Base-by-base conservation (phyloP, 305 asterid species). In the Coffea humblotiana region DNA sequence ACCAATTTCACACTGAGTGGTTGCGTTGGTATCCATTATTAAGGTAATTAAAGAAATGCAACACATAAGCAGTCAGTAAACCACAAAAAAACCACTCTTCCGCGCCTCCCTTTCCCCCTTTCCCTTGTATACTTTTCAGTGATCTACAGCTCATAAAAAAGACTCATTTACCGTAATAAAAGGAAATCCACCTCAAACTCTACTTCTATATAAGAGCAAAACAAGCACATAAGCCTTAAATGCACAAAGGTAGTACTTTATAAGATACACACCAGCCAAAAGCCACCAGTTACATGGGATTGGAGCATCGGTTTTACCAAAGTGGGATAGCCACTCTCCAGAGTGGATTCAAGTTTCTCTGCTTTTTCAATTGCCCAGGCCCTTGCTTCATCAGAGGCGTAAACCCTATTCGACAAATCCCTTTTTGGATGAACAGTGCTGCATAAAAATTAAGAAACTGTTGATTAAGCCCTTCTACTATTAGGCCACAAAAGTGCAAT, bases 211-310 rank as follows among this genome's bases (percentile, higher is more conserved):
- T 48, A 48, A 47, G 58, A 72, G 61, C 10, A 52, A 63, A 13
- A 35, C 35, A 54, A 40, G 13, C 69, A 73, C 19, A 73, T 14
- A 61, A 51, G 18, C 56, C 49, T 4, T 60, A 65, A 69, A 29
- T 35, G 13, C 49, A 19, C 35, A 74, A 3, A 16, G 5, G 16
- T 13, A 37, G 48, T 76, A 35, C 12, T 64, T 48, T 19, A 35
- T 35, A 45, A 56, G 25, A 76, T 54, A 48, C 87, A 85, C 73
- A 95, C 98, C 96, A 95, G 91, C 98, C 98, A 95, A 84, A 95
- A 95, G 25, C 98, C 98, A 48, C 98, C 98, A 75, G 95, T 91
- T 51, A 95, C 98, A 83, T 95, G 98, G 72, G 98, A 95, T n/a
- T 92, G 98, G 48, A 92, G 95, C 98, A 95, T 95, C 25, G 98